Evolutionary conservation across 306 rosid species (phyloP).

Genomic region (Vicia sativa): DNA sequence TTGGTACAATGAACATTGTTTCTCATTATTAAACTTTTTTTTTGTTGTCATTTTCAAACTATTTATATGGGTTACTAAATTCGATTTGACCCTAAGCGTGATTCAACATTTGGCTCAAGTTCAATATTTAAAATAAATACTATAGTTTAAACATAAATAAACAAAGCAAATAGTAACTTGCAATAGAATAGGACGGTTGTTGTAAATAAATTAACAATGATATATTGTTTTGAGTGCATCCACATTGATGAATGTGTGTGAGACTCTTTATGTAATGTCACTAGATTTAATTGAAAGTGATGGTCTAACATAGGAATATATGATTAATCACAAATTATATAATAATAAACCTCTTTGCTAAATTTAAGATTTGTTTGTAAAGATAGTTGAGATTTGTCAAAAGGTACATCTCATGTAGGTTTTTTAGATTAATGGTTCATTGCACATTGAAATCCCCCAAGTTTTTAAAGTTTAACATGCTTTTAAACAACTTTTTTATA

Average conservation of each 20-base stretch:
- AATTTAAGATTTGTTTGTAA: slow-evolving; percentile 26
- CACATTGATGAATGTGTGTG: slow-evolving; percentile 46
- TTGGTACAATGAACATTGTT: slow-evolving; percentile 28
- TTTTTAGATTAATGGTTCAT: slow-evolving; percentile 54
- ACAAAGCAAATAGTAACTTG: slow-evolving; percentile 37
- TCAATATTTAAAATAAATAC: slow-evolving; percentile 29
- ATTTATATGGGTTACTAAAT: slow-evolving; percentile 12
- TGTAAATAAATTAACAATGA: slow-evolving; percentile 46
- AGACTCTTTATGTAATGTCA: slow-evolving; percentile 41
- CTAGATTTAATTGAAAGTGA: slow-evolving; percentile 50
- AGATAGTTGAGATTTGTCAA: slow-evolving; percentile 52
- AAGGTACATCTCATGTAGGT: slow-evolving; percentile 47
- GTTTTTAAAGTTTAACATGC: slow-evolving; percentile 31
- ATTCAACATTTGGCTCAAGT: slow-evolving; percentile 38
- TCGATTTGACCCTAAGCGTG: slow-evolving; percentile 42
- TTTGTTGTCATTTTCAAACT: slow-evolving; percentile 1
- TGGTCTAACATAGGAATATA: slow-evolving; percentile 37
- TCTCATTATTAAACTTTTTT: background rate
- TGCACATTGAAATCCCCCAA: slow-evolving; percentile 54
- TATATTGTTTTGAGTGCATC: slow-evolving; percentile 40
- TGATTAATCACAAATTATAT: slow-evolving; percentile 25
- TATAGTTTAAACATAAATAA: slow-evolving; percentile 26
- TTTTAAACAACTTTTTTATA: no score
- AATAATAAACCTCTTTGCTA: slow-evolving; percentile 17
- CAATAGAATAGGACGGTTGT: slow-evolving; percentile 45